Conservation (phyloP, 345 rosid species). For the Corymbia maculata region DNA sequence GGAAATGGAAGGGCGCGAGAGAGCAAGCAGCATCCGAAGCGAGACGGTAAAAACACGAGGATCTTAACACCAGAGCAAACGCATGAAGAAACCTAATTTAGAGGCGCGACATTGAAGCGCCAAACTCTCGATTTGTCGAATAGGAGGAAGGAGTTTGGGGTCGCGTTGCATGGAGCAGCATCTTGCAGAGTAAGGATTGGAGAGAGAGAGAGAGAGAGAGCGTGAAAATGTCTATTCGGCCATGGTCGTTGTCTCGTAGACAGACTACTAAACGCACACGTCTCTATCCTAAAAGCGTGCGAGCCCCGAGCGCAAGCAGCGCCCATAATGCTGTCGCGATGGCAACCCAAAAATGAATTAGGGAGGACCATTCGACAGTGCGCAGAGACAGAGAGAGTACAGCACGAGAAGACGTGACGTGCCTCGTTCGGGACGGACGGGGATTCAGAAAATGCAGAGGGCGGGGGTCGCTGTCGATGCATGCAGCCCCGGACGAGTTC, state of each 20-base stretch:
- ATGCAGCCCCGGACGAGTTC: not conserved
- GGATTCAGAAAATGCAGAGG: not conserved
- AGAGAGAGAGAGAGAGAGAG: not conserved
- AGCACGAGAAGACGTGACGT: not conserved
- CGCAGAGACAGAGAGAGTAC: not conserved
- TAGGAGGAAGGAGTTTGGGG: not conserved
- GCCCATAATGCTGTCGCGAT: not conserved
- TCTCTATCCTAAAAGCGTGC: not conserved
- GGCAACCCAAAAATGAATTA: not conserved
- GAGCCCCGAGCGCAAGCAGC: not conserved
- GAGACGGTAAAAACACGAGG: not conserved
- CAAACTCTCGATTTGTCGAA: not conserved
- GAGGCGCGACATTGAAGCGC: not conserved
- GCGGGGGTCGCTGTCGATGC: not conserved
- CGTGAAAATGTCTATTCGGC: not conserved
- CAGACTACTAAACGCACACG: not conserved
- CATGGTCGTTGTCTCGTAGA: not conserved
- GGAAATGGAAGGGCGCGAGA: not conserved
- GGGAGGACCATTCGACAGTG: not conserved
- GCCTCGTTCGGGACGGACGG: not conserved
- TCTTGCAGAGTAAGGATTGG: not conserved
- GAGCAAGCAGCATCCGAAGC: not conserved
- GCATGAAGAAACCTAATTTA: not conserved
- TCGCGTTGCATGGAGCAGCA: not conserved
- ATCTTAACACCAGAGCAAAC: not conserved